phyloP scores from a whole-genome alignment of 148 eudicot genomes.

The Rhododendron vialii region DNA sequence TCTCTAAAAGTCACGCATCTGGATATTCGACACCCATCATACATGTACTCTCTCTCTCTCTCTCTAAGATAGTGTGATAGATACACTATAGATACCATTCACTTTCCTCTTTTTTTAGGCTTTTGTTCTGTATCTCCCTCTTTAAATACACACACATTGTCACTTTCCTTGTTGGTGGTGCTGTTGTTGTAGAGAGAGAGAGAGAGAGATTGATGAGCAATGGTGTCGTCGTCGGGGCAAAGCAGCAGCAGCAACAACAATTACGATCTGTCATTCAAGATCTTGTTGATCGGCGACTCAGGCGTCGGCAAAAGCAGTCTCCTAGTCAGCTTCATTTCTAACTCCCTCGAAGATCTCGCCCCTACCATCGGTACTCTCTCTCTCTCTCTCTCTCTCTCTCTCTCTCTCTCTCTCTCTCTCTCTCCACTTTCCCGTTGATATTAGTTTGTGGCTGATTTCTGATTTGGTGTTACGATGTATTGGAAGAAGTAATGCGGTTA shows the following conservation, averaged over 20 bases:
- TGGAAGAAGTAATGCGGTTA: neutral
- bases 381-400: neutral
- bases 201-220: neutral
- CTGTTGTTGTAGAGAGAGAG: neutral
- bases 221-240: constrained; percentile 32
- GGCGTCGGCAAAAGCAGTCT: constrained; percentile 73
- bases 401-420: neutral
- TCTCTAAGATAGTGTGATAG: neutral
- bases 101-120: neutral
- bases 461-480: neutral
- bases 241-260: constrained; percentile 14
- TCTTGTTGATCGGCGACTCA: constrained; percentile 65
- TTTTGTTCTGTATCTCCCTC: neutral
- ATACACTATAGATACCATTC: neutral
- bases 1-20: neutral
- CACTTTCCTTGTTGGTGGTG: neutral
- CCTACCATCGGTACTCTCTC: constrained; percentile 69
- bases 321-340: constrained; percentile 63
- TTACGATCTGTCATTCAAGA: constrained; percentile 70
- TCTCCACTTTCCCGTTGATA: neutral
- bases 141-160: neutral
- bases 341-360: constrained; percentile 54
- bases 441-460: neutral
- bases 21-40: neutral
- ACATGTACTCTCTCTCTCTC: neutral